Percentiles rank a stretch among this genome's conserved stretches.
Evolutionary conservation across 2,329 filamentous ascomycete genomes (phyloP).

Genomic region (Aquanectria penicillioides): DNA sequence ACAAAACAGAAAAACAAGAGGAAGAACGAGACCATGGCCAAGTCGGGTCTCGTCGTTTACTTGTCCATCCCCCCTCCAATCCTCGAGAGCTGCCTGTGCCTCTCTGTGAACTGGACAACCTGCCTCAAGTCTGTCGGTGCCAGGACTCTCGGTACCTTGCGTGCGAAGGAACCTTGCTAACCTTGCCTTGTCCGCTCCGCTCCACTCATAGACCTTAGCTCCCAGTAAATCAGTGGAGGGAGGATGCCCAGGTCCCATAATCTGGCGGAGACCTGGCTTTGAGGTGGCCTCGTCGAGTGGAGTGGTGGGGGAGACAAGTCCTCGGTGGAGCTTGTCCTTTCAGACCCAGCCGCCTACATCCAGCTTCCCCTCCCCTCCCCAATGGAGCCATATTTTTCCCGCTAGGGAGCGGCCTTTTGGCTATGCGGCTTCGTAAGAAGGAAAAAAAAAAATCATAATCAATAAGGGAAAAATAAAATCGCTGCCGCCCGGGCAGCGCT

Average conservation of each 20-base stretch:
- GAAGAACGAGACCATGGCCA: too few species aligned
- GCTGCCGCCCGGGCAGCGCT: background rate
- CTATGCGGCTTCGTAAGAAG: too few species aligned
- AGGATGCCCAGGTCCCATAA: background rate
- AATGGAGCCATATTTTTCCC: too few species aligned
- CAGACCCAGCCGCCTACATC: too few species aligned
- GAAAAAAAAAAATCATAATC: background rate
- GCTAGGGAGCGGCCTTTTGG: too few species aligned
- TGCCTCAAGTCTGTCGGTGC: background rate
- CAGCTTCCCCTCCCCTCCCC: too few species aligned
- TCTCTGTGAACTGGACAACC: too few species aligned
- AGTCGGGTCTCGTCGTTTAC: too few species aligned
- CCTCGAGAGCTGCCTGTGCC: too few species aligned
- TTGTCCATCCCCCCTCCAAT: background rate
- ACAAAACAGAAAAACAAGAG: too few species aligned
- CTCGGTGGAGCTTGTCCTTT: background rate
- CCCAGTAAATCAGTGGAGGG: constrained; percentile 1
- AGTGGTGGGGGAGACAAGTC: constrained; percentile 1
- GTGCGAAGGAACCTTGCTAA: too few species aligned
- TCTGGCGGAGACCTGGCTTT: background rate
- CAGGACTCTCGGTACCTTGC: background rate
- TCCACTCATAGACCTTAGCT: constrained; percentile 5
- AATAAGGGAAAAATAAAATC: background rate
- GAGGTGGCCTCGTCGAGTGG: background rate
- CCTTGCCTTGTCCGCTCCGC: background rate